Conservation (phyloP, 306 rosid genomes). For the Sophora flavescens region DNA sequence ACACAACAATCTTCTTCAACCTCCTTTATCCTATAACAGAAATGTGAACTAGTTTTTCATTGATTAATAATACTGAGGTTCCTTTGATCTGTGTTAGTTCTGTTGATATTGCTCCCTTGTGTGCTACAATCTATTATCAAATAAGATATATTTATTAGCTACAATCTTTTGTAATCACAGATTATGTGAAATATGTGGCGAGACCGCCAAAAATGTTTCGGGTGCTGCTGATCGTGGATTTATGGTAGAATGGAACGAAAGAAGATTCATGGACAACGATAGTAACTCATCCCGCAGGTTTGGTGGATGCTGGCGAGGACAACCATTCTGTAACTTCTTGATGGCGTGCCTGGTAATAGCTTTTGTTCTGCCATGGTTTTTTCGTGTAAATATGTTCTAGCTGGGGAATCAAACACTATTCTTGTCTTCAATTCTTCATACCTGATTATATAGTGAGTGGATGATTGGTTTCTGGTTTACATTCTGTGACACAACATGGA, state of each 20-base stretch:
- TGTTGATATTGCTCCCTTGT: slow-evolving; percentile 20
- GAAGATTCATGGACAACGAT: slow-evolving; percentile 51
- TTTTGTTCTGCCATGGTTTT: slow-evolving; percentile 96
- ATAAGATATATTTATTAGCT: slow-evolving; percentile 34
- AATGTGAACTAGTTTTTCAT: slow-evolving; percentile 14
- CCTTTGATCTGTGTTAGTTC: not conserved
- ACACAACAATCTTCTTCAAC: not conserved
- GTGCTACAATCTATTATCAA: slow-evolving; percentile 18
- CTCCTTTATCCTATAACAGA: not conserved
- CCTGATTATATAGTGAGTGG: slow-evolving; percentile 30
- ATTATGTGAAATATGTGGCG: slow-evolving; percentile 88
- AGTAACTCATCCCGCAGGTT: slow-evolving; percentile 51
- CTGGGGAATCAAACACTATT: slow-evolving; percentile 37
- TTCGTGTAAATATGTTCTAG: slow-evolving; percentile 89
- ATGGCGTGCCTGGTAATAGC: slow-evolving; percentile 97
- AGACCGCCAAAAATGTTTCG: slow-evolving; percentile 69
- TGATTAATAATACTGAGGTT: not conserved
- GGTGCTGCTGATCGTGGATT: slow-evolving; percentile 63
- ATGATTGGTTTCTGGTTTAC: slow-evolving; percentile 47
- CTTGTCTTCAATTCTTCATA: slow-evolving; percentile 46
- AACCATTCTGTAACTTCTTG: slow-evolving; percentile 96
- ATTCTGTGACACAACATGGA: slow-evolving; percentile 4
- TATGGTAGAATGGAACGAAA: slow-evolving; percentile 90
- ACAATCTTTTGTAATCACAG: slow-evolving; percentile 49
- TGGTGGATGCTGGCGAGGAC: slow-evolving; percentile 84